Percentiles rank a stretch among this genome's conserved stretches.
Conservation (phyloP, 805 yeast genomes). For the Ogataea trehalophila region DNA sequence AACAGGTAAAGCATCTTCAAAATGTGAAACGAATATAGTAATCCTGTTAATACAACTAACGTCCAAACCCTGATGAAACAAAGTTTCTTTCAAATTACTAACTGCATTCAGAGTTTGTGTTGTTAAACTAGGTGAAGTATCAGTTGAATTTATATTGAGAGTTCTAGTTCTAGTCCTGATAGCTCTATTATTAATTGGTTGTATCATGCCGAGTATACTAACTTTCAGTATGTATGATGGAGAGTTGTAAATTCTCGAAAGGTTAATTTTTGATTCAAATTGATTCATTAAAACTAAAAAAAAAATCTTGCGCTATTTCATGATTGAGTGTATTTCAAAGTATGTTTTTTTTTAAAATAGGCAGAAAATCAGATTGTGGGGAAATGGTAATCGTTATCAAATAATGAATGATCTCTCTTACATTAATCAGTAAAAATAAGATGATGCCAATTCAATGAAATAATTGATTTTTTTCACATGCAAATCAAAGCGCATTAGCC, state of each 20-base stretch:
- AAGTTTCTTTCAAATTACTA: background rate
- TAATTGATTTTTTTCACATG: no score
- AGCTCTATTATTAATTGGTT: background rate
- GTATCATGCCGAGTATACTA: background rate
- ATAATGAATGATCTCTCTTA: no score
- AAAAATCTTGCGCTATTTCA: no score
- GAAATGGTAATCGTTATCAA: no score
- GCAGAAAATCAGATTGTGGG: no score
- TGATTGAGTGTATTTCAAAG: no score
- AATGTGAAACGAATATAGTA: background rate
- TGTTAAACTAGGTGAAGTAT: background rate
- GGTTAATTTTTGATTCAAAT: background rate
- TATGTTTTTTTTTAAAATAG: no score
- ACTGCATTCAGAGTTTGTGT: no score
- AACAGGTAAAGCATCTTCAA: slow-evolving; percentile 7
- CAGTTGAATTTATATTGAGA: background rate
- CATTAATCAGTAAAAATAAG: no score
- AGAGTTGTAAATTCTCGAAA: background rate
- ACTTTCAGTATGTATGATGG: background rate
- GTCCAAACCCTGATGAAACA: background rate
- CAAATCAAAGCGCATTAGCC: no score
- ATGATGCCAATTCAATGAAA: no score
- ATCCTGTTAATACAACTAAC: background rate
- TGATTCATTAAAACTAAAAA: no score
- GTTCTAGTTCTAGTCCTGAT: background rate